phyloP scores from a whole-genome alignment of 2,329 filamentous ascomycete genomes.

The Lanzia echinophila region DNA sequence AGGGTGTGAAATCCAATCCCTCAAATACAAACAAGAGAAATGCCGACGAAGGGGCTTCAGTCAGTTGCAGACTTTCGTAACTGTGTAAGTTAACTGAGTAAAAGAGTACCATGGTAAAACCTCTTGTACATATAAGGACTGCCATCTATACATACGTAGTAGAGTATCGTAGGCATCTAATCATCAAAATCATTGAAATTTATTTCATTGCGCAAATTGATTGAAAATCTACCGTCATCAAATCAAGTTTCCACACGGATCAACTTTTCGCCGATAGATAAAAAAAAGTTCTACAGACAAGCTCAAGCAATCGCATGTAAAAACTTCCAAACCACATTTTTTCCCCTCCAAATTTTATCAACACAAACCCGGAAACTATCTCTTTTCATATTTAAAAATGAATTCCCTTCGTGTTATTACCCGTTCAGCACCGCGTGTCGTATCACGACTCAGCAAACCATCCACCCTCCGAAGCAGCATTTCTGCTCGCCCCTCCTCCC shows the following conservation, averaged over 20 bases:
- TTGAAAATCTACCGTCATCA: too few relatives aligned
- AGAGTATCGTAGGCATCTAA: too few relatives aligned
- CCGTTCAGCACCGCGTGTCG: constrained; percentile 59
- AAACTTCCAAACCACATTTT: constrained; percentile 5
- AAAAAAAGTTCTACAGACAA: constrained; percentile 13
- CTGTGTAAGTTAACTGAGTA: too few relatives aligned
- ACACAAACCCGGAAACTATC: constrained; percentile 11
- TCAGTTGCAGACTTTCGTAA: too few relatives aligned
- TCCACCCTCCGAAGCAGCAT: constrained; percentile 35
- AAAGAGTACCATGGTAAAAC: too few relatives aligned
- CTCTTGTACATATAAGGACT: too few relatives aligned
- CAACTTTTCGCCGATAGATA: constrained; percentile 9
- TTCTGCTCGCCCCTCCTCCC: constrained; percentile 12
- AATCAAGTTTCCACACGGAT: constrained; percentile 3
- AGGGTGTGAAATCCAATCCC: neutral
- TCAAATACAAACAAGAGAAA: neutral
- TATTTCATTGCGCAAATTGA: neutral
- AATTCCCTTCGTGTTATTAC: constrained; percentile 60
- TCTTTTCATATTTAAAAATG: constrained; percentile 40
- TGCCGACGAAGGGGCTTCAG: too few relatives aligned
- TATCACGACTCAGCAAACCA: constrained; percentile 50
- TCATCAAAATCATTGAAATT: too few relatives aligned
- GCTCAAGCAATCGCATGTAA: neutral
- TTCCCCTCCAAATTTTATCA: constrained; percentile 2
- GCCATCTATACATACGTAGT: too few relatives aligned